Evolutionary conservation across 441 rosid species (phyloP).

Genomic region (Corymbia citriodora): DNA sequence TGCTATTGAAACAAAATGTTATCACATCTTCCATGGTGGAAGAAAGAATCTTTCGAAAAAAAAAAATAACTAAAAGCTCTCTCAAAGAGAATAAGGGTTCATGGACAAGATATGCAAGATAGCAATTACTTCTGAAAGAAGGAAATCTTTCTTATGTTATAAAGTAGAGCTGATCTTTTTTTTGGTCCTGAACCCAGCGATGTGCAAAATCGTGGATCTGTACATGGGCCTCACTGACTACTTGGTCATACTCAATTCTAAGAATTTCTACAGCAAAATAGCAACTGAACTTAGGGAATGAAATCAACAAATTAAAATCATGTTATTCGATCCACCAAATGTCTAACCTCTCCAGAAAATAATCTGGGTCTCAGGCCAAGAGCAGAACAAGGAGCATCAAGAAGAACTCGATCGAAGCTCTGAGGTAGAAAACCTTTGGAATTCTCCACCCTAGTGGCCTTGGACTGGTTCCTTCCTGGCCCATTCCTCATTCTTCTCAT

Average conservation of each 20-base stretch:
- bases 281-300: neutral
- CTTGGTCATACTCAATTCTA: neutral
- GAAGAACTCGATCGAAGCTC: conserved; percentile 90
- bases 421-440: conserved; percentile 74
- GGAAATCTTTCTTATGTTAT: neutral
- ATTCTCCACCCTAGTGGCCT: conserved; percentile 74
- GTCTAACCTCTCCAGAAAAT: conserved; percentile 75
- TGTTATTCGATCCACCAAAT: neutral
- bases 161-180: neutral
- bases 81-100: neutral
- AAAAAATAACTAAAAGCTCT: neutral
- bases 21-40: neutral
- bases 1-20: neutral
- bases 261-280: neutral
- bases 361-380: conserved; percentile 96
- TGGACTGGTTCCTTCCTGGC: conserved; percentile 75
- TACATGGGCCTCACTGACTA: neutral
- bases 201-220: neutral
- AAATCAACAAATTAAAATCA: neutral
- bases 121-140: neutral
- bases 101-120: neutral
- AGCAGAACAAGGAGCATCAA: conserved; percentile 99
- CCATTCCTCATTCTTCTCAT: conserved; percentile 78
- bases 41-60: neutral
- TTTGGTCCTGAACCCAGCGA: neutral